These are phyloP conservation scores for Diaporthe citrichinensis DNA, from an alignment of 2,329 filamentous ascomycete genomes.

Conservation along the genomic window DNA sequence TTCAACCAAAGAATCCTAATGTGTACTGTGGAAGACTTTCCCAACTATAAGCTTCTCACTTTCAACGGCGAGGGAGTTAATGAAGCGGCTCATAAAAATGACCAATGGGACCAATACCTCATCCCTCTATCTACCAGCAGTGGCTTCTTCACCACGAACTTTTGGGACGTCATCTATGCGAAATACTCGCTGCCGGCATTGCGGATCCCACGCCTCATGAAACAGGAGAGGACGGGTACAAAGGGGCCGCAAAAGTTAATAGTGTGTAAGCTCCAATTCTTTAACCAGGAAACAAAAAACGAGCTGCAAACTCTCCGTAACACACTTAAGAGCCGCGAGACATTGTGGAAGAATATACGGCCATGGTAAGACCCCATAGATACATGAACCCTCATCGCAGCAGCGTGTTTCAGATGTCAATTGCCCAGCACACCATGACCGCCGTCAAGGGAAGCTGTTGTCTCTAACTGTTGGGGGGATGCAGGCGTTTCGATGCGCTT, in stretches of 20 bases:
- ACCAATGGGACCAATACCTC: neutral
- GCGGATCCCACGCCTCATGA: neutral
- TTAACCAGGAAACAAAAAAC: neutral
- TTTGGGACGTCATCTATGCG: neutral
- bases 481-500: neutral
- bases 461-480: neutral
- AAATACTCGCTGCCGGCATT: neutral
- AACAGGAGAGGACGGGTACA: neutral
- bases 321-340: rapidly evolving
- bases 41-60: neutral
- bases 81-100: neutral
- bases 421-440: neutral
- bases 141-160: neutral
- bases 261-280: neutral
- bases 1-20: neutral
- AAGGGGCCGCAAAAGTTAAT: neutral
- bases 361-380: neutral
- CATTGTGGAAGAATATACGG: neutral
- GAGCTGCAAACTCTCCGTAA: neutral
- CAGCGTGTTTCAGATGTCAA: too few species aligned
- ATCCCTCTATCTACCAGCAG: neutral
- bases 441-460: too few species aligned
- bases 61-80: neutral
- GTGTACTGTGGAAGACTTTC: neutral
- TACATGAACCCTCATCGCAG: too few species aligned